Percentiles rank a stretch among this genome's conserved stretches.
Evolutionary conservation across 495 filamentous ascomycete species (phyloP).

Genomic region (Endocarpon pusillum): DNA sequence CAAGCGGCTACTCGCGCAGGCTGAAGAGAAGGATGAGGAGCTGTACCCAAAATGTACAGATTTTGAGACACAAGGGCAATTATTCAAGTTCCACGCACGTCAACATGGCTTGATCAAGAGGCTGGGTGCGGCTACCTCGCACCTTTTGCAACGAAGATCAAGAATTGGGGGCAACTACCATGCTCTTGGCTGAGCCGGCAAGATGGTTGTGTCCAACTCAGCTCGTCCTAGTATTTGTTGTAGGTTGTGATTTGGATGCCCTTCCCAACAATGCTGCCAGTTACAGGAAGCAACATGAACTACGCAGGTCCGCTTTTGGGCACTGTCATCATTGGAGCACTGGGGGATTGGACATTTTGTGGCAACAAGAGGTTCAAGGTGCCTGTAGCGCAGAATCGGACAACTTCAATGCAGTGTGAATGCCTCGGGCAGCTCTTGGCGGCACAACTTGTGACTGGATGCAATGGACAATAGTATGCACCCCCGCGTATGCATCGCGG

Average conservation of each 20-base stretch:
- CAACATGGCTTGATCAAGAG: background rate
- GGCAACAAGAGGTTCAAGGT: conserved; percentile 20
- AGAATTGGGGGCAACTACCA: background rate
- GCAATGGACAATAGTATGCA: too few relatives aligned
- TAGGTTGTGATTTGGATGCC: conserved; percentile 3
- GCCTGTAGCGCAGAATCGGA: too few relatives aligned
- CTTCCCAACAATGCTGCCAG: conserved; percentile 26
- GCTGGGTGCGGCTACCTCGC: background rate
- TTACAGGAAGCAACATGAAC: conserved; percentile 34
- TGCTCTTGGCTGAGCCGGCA: background rate
- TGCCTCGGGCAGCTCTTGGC: too few relatives aligned
- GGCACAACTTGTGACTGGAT: too few relatives aligned
- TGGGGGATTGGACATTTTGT: conserved; percentile 22
- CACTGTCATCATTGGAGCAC: conserved; percentile 20
- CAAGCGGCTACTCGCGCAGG: background rate
- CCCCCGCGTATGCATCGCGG: too few relatives aligned
- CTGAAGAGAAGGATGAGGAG: background rate
- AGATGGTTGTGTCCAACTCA: background rate
- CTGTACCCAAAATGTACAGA: background rate
- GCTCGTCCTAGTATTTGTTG: too few relatives aligned
- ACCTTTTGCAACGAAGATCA: background rate
- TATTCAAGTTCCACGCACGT: background rate
- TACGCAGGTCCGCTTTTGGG: conserved; percentile 37
- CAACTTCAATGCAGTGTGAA: too few relatives aligned
- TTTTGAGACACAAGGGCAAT: background rate